Evolutionary conservation across 805 yeast genomes (phyloP), one percentile per base, ranked within the genome.

Genomic region (Ogataea pini): DNA sequence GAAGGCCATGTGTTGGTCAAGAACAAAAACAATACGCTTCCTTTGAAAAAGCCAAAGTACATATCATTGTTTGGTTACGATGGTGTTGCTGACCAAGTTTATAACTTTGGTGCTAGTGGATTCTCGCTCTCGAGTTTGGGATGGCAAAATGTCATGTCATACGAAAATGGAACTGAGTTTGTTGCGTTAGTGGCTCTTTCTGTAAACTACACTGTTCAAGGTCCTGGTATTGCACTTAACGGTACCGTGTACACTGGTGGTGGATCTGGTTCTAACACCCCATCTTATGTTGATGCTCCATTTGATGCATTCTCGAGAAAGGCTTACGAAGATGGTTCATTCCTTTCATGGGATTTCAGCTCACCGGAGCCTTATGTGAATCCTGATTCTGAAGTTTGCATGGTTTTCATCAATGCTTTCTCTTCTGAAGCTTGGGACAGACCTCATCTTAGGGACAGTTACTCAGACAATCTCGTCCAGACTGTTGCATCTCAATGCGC

Each of bases 181-280:
- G 41, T 42, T 25, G 9, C 39, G 3, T 18, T 44, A 17, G 18
- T 22, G 29, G 36, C 39, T 28, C 32, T 28, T 28, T 28, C 32
- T 4, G 14, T 12, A 10, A 28, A 10, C 14, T 28, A n/a, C 14
- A 28, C 14, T 12, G n/a, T 12, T 16, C 10, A 12, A n/a, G 54
- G 51, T 9, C 54, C 57, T 3, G 50, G 47, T 18, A 41, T 53
- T 33, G 55, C 55, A 50, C 70, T 70, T 9, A 72, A 76, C 48
- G 88, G 87, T 2, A 74, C 79, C 1, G 58, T 82, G 36, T 76
- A 79, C 28, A 71, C 77, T 25, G 86, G 86, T 12, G 79, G 86
- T 83, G 88, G 87, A 0, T 81, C 86, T 4, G 81, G 85, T 0
- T 71, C 82, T 8, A 83, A 76, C 13, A 75, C 72, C 52, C 75